phyloP scores from a whole-genome alignment of 192 early-diverging fungal genomes.

The Podila minutissima region DNA sequence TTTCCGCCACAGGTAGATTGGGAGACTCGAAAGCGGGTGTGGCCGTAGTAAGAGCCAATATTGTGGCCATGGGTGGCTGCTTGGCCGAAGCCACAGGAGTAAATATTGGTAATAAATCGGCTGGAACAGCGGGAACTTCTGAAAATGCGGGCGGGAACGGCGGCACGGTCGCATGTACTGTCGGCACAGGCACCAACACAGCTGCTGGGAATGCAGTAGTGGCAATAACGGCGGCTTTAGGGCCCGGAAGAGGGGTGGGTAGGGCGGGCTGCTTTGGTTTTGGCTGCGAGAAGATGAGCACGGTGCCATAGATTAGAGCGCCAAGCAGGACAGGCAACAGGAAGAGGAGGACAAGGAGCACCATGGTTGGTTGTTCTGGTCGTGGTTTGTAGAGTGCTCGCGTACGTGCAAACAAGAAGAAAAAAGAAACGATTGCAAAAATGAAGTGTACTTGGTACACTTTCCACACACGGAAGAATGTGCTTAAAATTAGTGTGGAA shows the following conservation, averaged over 20 bases:
- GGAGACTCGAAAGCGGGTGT: too few relatives aligned
- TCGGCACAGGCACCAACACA: too few relatives aligned
- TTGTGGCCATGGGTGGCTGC: too few relatives aligned
- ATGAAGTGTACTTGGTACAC: too few relatives aligned
- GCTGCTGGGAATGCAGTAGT: too few relatives aligned
- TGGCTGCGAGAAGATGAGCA: not conserved
- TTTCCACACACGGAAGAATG: too few relatives aligned
- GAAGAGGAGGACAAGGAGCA: not conserved
- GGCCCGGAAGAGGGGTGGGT: too few relatives aligned
- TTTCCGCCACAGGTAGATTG: too few relatives aligned
- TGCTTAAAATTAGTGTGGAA: too few relatives aligned
- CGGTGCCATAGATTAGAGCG: slow-evolving; percentile 5
- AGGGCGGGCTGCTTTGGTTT: not conserved
- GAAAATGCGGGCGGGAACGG: not conserved
- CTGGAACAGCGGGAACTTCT: not conserved
- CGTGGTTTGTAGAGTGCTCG: not conserved
- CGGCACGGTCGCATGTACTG: not conserved
- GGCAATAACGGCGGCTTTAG: too few relatives aligned
- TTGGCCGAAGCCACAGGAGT: too few relatives aligned
- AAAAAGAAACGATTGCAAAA: not conserved
- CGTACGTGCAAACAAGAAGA: not conserved
- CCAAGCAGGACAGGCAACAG: slow-evolving; percentile 9
- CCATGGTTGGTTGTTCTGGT: not conserved
- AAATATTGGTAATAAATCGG: not conserved
- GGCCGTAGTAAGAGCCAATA: too few relatives aligned